Evolutionary conservation across 805 yeast genomes (phyloP).

Genomic region (Ogataea angusta): DNA sequence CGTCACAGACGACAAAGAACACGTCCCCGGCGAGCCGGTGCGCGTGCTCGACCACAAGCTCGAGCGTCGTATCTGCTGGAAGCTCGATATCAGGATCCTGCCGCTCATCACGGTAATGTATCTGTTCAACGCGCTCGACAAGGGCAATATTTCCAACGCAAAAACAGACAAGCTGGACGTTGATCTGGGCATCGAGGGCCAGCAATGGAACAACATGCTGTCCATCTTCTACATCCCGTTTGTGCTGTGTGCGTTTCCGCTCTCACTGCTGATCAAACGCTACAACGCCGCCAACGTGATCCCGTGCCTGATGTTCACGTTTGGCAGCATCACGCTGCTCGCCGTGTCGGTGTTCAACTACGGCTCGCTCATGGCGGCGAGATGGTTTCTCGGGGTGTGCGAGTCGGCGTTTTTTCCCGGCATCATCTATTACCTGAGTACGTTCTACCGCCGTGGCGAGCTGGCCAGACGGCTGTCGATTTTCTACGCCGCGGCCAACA

Average conservation of each 20-base stretch:
- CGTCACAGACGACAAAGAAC: conserved; percentile 5
- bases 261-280: conserved; percentile 39
- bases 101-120: conserved; percentile 46
- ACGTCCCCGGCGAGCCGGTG: conserved; percentile 7
- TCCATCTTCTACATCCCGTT: conserved; percentile 45
- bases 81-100: conserved; percentile 42
- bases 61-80: conserved; percentile 36
- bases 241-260: conserved; percentile 43
- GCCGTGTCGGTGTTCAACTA: conserved; percentile 40
- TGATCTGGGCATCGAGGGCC: conserved; percentile 40
- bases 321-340: conserved; percentile 41
- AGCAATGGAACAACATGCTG: conserved; percentile 44
- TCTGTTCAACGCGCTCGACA: conserved; percentile 46
- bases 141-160: conserved; percentile 49
- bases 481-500: conserved; percentile 35
- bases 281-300: conserved; percentile 43
- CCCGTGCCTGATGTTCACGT: conserved; percentile 43
- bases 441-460: conserved; percentile 38
- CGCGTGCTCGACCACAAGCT: conserved; percentile 17
- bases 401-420: conserved; percentile 41
- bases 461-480: conserved; percentile 36
- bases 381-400: conserved; percentile 38
- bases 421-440: conserved; percentile 36
- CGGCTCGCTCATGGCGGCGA: conserved; percentile 33
- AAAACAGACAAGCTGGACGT: conserved; percentile 43